Base-by-base conservation (phyloP, 83 land plant genomes). In the Isoetes engelmannii region DNA sequence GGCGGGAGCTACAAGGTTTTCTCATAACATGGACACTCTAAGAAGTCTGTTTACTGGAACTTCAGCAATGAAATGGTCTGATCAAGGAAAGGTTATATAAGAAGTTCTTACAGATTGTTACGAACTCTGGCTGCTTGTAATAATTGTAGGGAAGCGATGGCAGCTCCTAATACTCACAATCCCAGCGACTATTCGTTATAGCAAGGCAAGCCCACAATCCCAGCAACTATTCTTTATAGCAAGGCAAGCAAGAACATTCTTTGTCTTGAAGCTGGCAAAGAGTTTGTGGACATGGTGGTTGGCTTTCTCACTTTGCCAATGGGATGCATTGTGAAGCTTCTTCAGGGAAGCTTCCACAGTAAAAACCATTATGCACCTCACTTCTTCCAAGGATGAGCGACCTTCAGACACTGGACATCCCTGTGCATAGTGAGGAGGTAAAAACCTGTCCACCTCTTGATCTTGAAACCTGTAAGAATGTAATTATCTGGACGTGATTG, bases 261-360 rank as follows among this genome's bases (percentile, higher is more conserved):
- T 42, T 68, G 70, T 12, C 60, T 68, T 1, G 70, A 68, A 37
- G 56, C 57, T 4, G 69, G 69, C 4, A 66, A 66, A 42, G 57
- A 66, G 8, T 66, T 66, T 47, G 69, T 66, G 0, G 69, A 68
- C 20, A 68, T 68, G 70, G 60, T 68, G 10, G 46, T 68, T 45
- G 70, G 70, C n/a, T 68, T 68, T 47, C 70, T 68, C n/a, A 68
- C 70, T 55, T 42, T 68, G 45, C 70, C 70, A 10, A 18, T 68
- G 3, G 57, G 70, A 18, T 68, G 47, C 61, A 49, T 68, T 42
- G 70, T 68, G n/a, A 49, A 55, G 28, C 42, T 68, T 41, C 44
- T 68, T 54, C 61, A 41, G 70, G 70, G 44, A 68, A 68, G 70
- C 70, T 69, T 56, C 71, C 5, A 43, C 60, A n/a, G 41, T 56